These are phyloP conservation scores for Pichia exigua DNA, from an alignment of 805 yeast genomes.

Conservation along the genomic window DNA sequence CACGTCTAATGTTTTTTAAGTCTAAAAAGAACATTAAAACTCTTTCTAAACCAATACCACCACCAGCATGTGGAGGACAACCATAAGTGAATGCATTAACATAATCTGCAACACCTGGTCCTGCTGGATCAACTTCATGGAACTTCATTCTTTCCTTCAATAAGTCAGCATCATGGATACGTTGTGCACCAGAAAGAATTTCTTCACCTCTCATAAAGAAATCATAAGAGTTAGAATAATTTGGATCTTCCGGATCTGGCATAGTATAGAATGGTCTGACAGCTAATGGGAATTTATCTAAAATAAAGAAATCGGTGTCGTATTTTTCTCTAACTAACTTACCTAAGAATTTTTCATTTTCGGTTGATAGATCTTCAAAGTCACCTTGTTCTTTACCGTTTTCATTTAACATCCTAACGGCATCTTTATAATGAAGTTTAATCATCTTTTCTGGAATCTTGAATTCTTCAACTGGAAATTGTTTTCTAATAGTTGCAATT, in stretches of 20 bases:
- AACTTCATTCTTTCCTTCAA: constrained; percentile 73
- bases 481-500: constrained; percentile 83
- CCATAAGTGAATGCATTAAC: constrained; percentile 90
- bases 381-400: constrained; percentile 84
- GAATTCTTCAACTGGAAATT: constrained; percentile 97
- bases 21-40: constrained; percentile 98
- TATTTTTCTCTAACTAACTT: constrained; percentile 85
- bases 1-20: constrained; percentile 94
- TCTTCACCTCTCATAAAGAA: constrained; percentile 99
- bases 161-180: constrained; percentile 89
- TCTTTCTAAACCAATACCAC: constrained; percentile 98
- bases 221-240: constrained; percentile 95
- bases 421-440: constrained; percentile 82
- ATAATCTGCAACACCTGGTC: constrained; percentile 83
- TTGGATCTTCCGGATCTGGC: constrained; percentile 92
- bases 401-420: constrained; percentile 75
- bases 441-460: constrained; percentile 92
- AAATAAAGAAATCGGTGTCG: constrained; percentile 94
- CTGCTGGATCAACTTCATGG: constrained; percentile 73
- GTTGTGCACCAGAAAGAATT: constrained; percentile 98
- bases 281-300: constrained; percentile 96
- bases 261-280: constrained; percentile 98
- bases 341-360: constrained; percentile 91
- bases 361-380: constrained; percentile 85
- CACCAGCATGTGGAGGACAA: constrained; percentile 99